Evolutionary conservation across 2,329 filamentous ascomycete species (phyloP).

Genomic region (Fusarium sp.): DNA sequence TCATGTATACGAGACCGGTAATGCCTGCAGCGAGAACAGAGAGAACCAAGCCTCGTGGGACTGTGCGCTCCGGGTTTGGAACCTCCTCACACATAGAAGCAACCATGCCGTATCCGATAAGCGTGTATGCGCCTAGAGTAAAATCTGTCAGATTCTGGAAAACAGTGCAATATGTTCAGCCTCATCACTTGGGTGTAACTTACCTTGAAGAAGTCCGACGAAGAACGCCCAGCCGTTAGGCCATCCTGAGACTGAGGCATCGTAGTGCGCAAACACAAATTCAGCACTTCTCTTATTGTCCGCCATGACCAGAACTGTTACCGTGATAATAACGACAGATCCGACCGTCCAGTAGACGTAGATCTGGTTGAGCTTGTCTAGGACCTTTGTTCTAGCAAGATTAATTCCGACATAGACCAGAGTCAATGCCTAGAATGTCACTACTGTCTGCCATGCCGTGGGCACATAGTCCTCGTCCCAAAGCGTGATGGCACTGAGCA

Average conservation of each 20-base stretch:
- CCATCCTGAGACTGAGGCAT: slow-evolving; percentile 76
- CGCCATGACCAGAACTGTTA: slow-evolving; percentile 73
- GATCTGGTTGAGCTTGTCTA: slow-evolving; percentile 75
- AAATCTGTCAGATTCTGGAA: too few species aligned
- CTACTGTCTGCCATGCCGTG: slow-evolving; percentile 76
- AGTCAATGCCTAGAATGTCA: slow-evolving; percentile 77
- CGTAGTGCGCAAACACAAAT: slow-evolving; percentile 75
- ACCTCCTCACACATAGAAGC: slow-evolving; percentile 69
- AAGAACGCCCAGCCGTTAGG: slow-evolving; percentile 71
- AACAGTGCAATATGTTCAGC: too few species aligned
- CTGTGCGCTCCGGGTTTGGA: slow-evolving; percentile 67
- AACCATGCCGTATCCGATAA: slow-evolving; percentile 63
- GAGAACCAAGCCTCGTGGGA: slow-evolving; percentile 74
- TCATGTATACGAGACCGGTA: slow-evolving; percentile 72
- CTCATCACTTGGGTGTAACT: too few species aligned
- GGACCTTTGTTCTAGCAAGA: slow-evolving; percentile 65
- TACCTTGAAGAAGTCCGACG: slow-evolving; percentile 62
- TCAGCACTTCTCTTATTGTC: slow-evolving; percentile 70
- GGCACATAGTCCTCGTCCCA: slow-evolving; percentile 69
- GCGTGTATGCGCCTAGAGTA: slow-evolving; percentile 46
- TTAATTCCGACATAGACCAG: slow-evolving; percentile 74
- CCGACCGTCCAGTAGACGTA: slow-evolving; percentile 79
- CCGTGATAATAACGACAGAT: slow-evolving; percentile 76
- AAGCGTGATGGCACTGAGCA: slow-evolving; percentile 74
- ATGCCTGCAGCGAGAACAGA: slow-evolving; percentile 72